A percentile compares a stretch with the other conserved stretches of the same genome.
Evolutionary conservation across 2,329 filamentous ascomycete species (phyloP).

Genomic region (Lasiodiplodia theobromae): DNA sequence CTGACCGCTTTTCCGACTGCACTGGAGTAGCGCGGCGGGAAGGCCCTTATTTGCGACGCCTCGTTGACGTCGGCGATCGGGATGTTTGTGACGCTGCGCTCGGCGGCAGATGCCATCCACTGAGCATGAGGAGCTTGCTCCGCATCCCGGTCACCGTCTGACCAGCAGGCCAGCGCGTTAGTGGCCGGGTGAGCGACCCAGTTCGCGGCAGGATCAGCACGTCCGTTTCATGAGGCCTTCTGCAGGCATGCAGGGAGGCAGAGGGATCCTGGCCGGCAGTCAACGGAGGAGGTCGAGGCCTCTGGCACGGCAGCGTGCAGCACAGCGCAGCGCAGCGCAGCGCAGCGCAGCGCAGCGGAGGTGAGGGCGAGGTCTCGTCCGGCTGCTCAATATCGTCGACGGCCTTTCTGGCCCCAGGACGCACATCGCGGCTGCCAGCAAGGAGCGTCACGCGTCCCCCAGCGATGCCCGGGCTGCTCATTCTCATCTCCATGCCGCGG

Average conservation of each 20-base stretch:
- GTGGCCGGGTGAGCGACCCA: slow-evolving; percentile 11
- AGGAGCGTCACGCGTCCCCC: slow-evolving; percentile 10
- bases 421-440: slow-evolving; percentile 7
- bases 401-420: slow-evolving; percentile 9
- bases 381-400: slow-evolving; percentile 14
- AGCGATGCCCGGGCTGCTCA: neutral
- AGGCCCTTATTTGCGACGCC: slow-evolving; percentile 10
- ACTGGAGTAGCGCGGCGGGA: slow-evolving; percentile 4
- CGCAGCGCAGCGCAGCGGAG: neutral
- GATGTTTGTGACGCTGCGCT: neutral
- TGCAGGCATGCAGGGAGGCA: no score
- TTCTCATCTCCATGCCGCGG: slow-evolving; percentile 1
- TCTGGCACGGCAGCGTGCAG: neutral
- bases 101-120: neutral
- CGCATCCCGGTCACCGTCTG: neutral
- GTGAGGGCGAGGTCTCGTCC: slow-evolving; percentile 14
- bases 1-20: slow-evolving; percentile 14
- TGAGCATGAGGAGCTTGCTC: neutral
- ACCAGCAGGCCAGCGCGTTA: slow-evolving; percentile 1
- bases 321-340: neutral
- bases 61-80: slow-evolving; percentile 15
- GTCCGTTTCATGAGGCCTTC: slow-evolving; percentile 8
- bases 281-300: neutral
- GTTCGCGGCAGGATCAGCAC: slow-evolving; percentile 4
- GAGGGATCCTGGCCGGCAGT: no score